phyloP scores from a whole-genome alignment of 768 basidiomycete species.

The Russula brevipes region DNA sequence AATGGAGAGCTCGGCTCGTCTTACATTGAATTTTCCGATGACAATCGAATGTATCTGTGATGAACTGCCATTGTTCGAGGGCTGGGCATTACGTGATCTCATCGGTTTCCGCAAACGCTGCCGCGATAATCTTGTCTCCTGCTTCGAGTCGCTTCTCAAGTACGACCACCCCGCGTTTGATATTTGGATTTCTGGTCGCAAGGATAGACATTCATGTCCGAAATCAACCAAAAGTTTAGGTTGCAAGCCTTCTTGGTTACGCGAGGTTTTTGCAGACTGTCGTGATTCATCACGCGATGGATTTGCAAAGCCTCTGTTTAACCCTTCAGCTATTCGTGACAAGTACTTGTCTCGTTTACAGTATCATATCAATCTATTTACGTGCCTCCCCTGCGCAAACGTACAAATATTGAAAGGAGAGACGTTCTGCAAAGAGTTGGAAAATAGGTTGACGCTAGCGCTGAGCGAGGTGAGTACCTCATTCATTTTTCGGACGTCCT shows the following conservation, averaged over 20 bases:
- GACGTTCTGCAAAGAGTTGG: neutral
- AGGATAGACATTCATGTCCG: too few relatives aligned
- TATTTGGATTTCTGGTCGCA: neutral
- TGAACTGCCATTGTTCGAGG: neutral
- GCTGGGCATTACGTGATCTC: slow-evolving; percentile 6
- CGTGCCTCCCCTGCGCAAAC: neutral
- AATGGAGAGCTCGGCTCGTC: slow-evolving; percentile 1
- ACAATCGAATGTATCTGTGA: slow-evolving; percentile 9
- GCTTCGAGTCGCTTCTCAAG: slow-evolving; percentile 5
- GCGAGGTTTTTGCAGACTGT: neutral
- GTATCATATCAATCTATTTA: neutral
- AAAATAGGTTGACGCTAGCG: neutral
- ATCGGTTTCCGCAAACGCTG: slow-evolving; percentile 6
- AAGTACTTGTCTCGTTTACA: neutral
- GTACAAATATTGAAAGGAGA: neutral
- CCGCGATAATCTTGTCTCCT: slow-evolving; percentile 4
- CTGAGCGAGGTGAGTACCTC: neutral
- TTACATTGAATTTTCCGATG: slow-evolving; percentile 9
- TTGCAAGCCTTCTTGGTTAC: neutral
- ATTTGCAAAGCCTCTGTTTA: neutral
- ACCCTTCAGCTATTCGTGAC: neutral
- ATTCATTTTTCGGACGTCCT: neutral
- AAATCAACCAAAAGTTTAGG: neutral
- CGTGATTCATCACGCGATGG: neutral
- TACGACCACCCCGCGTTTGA: neutral